Conservation (phyloP, 768 basidiomycete species). For the Tephrocybe rancida region DNA sequence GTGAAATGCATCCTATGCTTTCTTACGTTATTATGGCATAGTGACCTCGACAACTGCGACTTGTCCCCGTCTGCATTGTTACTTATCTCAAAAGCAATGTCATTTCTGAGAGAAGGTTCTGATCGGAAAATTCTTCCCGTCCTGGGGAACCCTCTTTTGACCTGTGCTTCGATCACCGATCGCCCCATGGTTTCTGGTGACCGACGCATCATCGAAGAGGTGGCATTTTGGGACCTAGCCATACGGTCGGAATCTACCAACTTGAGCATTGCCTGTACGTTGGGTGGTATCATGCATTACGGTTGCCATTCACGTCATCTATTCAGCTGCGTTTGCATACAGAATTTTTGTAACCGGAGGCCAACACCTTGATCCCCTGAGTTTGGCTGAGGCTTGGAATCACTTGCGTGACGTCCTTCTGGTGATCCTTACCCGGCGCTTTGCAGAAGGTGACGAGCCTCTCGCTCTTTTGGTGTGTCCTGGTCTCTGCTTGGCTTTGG, state of each 20-base stretch:
- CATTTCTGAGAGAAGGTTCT: conserved; percentile 3
- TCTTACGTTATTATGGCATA: conserved; percentile 36
- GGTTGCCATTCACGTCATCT: background rate
- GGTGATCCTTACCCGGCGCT: conserved; percentile 47
- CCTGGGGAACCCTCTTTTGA: conserved; percentile 38
- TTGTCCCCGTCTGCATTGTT: conserved; percentile 6
- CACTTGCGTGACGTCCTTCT: conserved; percentile 52
- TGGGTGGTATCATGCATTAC: background rate
- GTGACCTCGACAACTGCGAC: conserved; percentile 16
- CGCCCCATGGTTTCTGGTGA: conserved; percentile 15
- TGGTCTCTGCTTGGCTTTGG: conserved; percentile 51
- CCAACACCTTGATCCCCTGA: conserved; percentile 33
- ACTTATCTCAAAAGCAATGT: conserved; percentile 12
- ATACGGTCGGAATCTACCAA: conserved; percentile 26
- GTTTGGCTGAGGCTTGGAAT: conserved; percentile 54
- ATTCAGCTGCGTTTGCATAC: conserved; percentile 47
- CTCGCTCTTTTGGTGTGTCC: conserved; percentile 53
- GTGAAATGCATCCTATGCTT: conserved; percentile 31
- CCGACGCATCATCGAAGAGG: conserved; percentile 24
- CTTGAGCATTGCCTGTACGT: conserved; percentile 42
- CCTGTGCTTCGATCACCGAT: conserved; percentile 27
- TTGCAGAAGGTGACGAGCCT: conserved; percentile 48
- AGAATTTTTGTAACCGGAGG: conserved; percentile 35
- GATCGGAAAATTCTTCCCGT: conserved; percentile 1
- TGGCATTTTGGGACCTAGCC: conserved; percentile 39